phyloP scores from a whole-genome alignment of 129 eudicot genomes.

The Flaveria linearis region DNA sequence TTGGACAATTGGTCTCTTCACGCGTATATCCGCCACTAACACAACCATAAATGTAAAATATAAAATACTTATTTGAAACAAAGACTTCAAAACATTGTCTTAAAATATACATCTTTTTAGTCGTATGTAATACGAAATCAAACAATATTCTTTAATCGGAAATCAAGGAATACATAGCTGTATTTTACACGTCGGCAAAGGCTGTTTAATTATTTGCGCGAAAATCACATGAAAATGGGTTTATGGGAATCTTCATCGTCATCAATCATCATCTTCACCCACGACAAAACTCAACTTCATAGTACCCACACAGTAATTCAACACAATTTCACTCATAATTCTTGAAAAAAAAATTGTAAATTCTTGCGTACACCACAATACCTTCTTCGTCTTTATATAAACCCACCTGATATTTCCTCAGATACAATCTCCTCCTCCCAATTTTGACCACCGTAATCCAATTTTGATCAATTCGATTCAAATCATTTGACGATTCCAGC shows the following conservation, averaged over 20 bases:
- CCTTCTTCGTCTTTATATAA: constrained; percentile 28
- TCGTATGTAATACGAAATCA: constrained; percentile 5
- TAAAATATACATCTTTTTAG: background rate
- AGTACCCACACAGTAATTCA: constrained; percentile 25
- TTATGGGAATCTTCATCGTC: constrained; percentile 25
- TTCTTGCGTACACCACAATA: constrained; percentile 18
- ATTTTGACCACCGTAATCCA: constrained; percentile 9
- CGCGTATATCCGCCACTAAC: too few relatives aligned
- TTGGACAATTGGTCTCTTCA: too few relatives aligned
- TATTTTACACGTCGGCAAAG: background rate
- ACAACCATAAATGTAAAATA: too few relatives aligned
- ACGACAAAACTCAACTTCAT: constrained; percentile 23
- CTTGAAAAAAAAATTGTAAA: background rate
- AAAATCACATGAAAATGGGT: constrained; percentile 18
- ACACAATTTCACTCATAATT: constrained; percentile 19
- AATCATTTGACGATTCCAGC: constrained; percentile 2
- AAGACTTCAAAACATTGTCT: background rate
- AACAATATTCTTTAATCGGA: constrained; percentile 8
- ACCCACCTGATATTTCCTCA: constrained; percentile 12
- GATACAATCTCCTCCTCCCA: constrained; percentile 22
- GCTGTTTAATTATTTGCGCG: background rate
- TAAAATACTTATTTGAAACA: background rate
- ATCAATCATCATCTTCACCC: constrained; percentile 11
- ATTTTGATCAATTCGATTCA: constrained; percentile 5
- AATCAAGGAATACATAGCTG: background rate